Conservation (phyloP, 306 rosid species). For the Purshia tridentata region DNA sequence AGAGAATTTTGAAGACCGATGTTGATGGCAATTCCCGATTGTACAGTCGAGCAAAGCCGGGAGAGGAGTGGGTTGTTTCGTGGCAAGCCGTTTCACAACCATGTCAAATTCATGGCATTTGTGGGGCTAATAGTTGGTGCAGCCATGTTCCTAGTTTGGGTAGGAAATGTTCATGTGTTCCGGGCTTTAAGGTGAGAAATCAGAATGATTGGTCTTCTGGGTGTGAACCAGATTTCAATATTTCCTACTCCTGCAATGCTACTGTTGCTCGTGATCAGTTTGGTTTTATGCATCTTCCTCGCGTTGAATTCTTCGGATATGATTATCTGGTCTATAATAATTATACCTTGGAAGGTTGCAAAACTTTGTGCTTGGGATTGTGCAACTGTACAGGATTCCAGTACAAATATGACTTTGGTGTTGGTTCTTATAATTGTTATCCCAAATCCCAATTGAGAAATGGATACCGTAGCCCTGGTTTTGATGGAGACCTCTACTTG, state of each 20-base stretch:
- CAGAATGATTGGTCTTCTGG: constrained; percentile 20
- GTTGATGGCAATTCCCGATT: constrained; percentile 47
- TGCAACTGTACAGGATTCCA: constrained; percentile 34
- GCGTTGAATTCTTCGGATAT: constrained; percentile 35
- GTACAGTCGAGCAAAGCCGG: constrained; percentile 34
- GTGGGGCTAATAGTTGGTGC: constrained; percentile 18
- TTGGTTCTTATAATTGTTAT: constrained; percentile 6
- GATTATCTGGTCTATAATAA: neutral
- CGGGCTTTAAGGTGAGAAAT: constrained; percentile 5
- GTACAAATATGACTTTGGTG: neutral
- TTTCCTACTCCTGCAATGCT: constrained; percentile 5
- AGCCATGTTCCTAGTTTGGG: neutral
- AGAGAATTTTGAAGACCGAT: constrained; percentile 42
- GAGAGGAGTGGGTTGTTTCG: constrained; percentile 34
- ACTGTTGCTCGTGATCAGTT: constrained; percentile 5
- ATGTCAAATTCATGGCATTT: constrained; percentile 49
- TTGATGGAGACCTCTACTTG: constrained; percentile 27
- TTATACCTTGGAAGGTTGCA: constrained; percentile 18
- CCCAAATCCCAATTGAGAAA: constrained; percentile 33
- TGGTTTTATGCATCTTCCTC: constrained; percentile 8
- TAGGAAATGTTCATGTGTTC: constrained; percentile 7
- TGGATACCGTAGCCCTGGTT: constrained; percentile 30
- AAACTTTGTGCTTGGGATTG: constrained; percentile 13
- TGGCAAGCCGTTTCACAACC: constrained; percentile 47
- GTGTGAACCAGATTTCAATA: constrained; percentile 30